Base-by-base conservation (phyloP, 768 basidiomycete genomes). In the Baorangia bicolor region DNA sequence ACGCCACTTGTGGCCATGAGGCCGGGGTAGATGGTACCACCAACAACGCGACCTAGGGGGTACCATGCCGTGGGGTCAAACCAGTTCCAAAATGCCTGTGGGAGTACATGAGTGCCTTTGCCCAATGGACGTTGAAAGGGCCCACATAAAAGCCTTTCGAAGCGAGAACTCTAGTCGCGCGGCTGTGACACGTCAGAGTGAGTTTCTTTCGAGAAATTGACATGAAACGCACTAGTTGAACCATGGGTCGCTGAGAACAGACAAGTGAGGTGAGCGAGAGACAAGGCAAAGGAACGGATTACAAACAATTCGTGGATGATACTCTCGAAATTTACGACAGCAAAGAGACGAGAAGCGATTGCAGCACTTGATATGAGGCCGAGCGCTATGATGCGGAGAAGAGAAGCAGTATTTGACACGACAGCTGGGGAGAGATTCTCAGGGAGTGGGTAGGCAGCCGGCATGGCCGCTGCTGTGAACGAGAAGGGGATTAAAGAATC, bases 1-100 rank as follows among this genome's bases (percentile, higher is more conserved):
- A 98, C 86, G 49, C 96, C 97, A 62, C 93, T 93, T 23, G 97
- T 99, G 27, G 92, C 93, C 97, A 98, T 99, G 37, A 98, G 77
- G 58, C 97, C 97, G 18, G 97, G 97, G 69, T 98, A 99, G 65
- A 99, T 91, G 14, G 97, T 99, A 48, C 96, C 96, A 49, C 97
- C 97, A 41, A 98, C 97, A 47, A 97, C 94, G 65, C 97, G 93
- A 42, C 97, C 97, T 0, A 99, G 85, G 12, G 97, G 97, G 66
- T 99, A 98, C 97, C 97, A 99, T 63, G 96, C 96, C 4, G 96
- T 97, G 21, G 95, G 95, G 74, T 99, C 97, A 70, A 99, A 99
- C 97, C 97, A 99, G 69, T 99, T 99, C 97, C 97, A 99, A 76
- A 99, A 98, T 86, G 91, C 96, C 94, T 97, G 59, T 8, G 9